phyloP scores from a whole-genome alignment of 2,329 filamentous ascomycete species.

The Xylaria sp. region DNA sequence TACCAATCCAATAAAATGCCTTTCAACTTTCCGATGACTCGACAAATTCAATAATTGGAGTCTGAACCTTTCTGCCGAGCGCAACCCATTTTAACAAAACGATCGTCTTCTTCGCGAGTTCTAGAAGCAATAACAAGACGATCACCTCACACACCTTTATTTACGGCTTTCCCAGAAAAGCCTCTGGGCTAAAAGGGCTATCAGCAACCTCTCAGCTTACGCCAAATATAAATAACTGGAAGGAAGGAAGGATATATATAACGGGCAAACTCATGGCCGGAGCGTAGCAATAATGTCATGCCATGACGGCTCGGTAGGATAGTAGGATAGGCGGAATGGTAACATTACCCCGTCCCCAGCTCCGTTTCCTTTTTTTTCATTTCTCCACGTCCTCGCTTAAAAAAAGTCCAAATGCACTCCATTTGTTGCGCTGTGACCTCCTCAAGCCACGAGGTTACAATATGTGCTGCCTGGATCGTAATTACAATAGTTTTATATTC shows the following conservation, averaged over 20 bases:
- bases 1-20: slow-evolving; percentile 11
- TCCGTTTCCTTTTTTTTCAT: slow-evolving; percentile 16
- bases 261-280: slow-evolving; percentile 20
- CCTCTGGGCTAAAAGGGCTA: slow-evolving; percentile 6
- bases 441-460: slow-evolving; percentile 30
- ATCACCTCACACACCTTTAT: slow-evolving; percentile 4
- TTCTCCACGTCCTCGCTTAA: slow-evolving; percentile 22
- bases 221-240: slow-evolving; percentile 12
- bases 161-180: slow-evolving; percentile 16
- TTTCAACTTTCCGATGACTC: background rate
- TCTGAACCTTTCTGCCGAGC: background rate
- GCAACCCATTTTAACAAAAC: slow-evolving; percentile 10
- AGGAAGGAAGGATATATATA: slow-evolving; percentile 7
- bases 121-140: slow-evolving; percentile 24
- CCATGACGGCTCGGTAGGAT: slow-evolving; percentile 6
- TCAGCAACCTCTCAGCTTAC: slow-evolving; percentile 25
- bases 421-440: slow-evolving; percentile 6
- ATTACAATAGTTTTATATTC: slow-evolving; percentile 20
- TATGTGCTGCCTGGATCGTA: slow-evolving; percentile 16
- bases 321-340: slow-evolving; percentile 20
- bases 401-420: slow-evolving; percentile 5
- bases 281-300: slow-evolving; percentile 18
- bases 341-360: slow-evolving; percentile 18
- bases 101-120: slow-evolving; percentile 10
- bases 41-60: background rate